Conservation (phyloP, 164 flowering plant genomes). For the Liriodendron chinense region DNA sequence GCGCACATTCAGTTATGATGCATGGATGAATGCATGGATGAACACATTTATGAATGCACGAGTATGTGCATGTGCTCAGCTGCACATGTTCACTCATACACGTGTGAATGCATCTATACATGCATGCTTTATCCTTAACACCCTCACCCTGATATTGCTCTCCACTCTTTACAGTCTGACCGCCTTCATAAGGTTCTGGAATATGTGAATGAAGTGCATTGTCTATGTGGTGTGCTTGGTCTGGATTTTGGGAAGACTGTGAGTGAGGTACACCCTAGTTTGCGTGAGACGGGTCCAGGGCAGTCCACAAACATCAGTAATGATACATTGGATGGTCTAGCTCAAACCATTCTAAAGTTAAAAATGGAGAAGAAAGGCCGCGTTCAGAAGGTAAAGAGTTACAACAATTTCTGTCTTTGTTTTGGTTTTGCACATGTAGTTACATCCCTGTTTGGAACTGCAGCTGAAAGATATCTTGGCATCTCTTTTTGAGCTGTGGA, state of each 20-base stretch:
- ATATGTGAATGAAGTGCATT: constrained; percentile 83
- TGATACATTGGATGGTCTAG: constrained; percentile 69
- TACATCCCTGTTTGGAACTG: constrained; percentile 13
- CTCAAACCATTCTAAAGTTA: constrained; percentile 51
- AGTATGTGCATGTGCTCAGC: not conserved
- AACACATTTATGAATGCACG: not conserved
- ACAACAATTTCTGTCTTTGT: not conserved
- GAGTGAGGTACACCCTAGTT: constrained; percentile 86
- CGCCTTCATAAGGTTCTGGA: constrained; percentile 75
- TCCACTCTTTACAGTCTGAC: constrained; percentile 59
- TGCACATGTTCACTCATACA: no score
- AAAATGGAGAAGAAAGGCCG: constrained; percentile 66
- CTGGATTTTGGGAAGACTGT: constrained; percentile 80
- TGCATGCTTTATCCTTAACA: not conserved
- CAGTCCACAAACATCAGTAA: constrained; percentile 72
- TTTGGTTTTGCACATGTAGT: not conserved
- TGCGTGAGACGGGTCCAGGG: constrained; percentile 46
- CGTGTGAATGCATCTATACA: no score
- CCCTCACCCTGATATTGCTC: not conserved
- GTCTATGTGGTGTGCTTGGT: constrained; percentile 73
- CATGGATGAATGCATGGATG: no score
- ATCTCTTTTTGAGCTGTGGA: constrained; percentile 74
- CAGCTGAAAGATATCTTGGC: constrained; percentile 66
- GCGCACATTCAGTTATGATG: no score
- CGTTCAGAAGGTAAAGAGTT: constrained; percentile 55